These are phyloP conservation scores for Leishmania turanica DNA, from an alignment of 208 protist genomes.

Conservation along the genomic window DNA sequence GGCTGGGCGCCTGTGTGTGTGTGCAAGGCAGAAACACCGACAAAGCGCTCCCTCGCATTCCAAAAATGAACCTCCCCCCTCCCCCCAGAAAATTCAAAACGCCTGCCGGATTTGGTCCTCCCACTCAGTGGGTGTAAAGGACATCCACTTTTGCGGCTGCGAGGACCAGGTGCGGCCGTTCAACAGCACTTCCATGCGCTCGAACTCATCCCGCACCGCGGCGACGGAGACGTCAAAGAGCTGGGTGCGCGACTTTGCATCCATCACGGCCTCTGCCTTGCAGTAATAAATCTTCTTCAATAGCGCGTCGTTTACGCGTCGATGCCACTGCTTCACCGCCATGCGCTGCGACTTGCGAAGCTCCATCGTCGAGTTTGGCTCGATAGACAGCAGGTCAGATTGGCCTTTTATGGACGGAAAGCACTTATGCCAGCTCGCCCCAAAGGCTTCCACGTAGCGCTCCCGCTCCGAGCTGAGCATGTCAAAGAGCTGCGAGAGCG, in stretches of 20 bases:
- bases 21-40: not conserved
- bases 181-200: slow-evolving; percentile 45
- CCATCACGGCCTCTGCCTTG: slow-evolving; percentile 58
- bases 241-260: slow-evolving; percentile 42
- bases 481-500: slow-evolving; percentile 46
- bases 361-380: slow-evolving; percentile 21
- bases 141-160: slow-evolving; percentile 73
- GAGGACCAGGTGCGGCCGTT: slow-evolving; percentile 65
- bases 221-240: slow-evolving; percentile 66
- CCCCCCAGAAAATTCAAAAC: slow-evolving; percentile 35
- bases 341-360: slow-evolving; percentile 72
- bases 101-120: slow-evolving; percentile 49
- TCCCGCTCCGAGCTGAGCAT: slow-evolving; percentile 59
- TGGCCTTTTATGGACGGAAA: slow-evolving; percentile 56
- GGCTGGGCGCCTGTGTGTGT: not conserved
- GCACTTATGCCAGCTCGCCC: slow-evolving; percentile 62
- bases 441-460: slow-evolving; percentile 69
- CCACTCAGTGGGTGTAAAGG: slow-evolving; percentile 44
- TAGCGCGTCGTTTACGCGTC: slow-evolving; percentile 38
- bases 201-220: slow-evolving; percentile 54
- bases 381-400: slow-evolving; percentile 43
- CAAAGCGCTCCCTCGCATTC: not conserved
- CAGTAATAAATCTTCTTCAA: slow-evolving; percentile 54
- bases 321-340: slow-evolving; percentile 78
- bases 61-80: not conserved